Conservation (phyloP, 2,329 filamentous ascomycete species). For the Xylaria sp. region DNA sequence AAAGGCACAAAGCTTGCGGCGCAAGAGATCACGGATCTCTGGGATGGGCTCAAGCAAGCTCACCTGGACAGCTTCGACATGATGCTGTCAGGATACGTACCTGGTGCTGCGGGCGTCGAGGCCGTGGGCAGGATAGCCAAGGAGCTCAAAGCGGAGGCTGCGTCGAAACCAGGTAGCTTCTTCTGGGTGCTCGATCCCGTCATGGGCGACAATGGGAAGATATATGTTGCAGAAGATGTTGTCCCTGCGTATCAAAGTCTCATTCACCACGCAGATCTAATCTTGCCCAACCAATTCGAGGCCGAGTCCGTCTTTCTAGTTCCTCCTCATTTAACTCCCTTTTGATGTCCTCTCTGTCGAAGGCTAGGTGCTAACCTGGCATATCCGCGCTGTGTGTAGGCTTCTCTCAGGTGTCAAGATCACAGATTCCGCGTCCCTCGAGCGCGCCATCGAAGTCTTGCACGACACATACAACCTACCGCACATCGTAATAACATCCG, state of each 20-base stretch:
- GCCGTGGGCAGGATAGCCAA: conserved; percentile 85
- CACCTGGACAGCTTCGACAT: conserved; percentile 91
- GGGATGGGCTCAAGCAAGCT: conserved; percentile 83
- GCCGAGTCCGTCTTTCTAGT: conserved; percentile 75
- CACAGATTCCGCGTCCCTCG: conserved; percentile 76
- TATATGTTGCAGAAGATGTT: conserved; percentile 92
- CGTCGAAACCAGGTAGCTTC: conserved; percentile 74
- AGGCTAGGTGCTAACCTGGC: neutral
- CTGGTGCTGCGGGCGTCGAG: conserved; percentile 83
- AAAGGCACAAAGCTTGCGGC: conserved; percentile 86
- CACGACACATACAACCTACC: conserved; percentile 81
- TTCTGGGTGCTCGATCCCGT: conserved; percentile 99
- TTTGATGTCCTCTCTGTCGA: neutral
- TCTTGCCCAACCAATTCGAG: conserved; percentile 97
- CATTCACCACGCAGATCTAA: conserved; percentile 84
- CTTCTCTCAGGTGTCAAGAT: conserved; percentile 88
- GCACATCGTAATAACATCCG: conserved; percentile 92
- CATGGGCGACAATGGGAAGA: conserved; percentile 93
- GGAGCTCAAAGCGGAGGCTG: conserved; percentile 76
- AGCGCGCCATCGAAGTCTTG: conserved; percentile 77
- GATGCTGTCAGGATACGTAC: conserved; percentile 94
- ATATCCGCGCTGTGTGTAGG: conserved; percentile 57
- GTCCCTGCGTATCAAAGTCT: conserved; percentile 89
- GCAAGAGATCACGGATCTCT: conserved; percentile 84
- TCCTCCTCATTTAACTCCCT: neutral